Conservation (phyloP, 2,329 filamentous ascomycete genomes). For the Microsporum audouinii region DNA sequence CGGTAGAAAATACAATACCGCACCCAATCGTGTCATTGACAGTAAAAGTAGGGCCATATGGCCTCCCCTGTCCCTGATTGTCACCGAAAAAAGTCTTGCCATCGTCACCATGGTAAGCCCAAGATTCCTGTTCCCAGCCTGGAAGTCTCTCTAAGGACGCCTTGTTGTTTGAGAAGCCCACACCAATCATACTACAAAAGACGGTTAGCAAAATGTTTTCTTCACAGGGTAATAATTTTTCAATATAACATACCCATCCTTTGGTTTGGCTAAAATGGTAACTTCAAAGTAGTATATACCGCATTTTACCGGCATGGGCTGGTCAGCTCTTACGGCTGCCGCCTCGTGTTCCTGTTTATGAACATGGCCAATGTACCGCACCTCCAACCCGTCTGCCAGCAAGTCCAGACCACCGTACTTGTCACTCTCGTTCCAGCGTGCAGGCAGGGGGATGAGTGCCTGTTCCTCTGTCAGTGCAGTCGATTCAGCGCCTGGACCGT, state of each 20-base stretch:
- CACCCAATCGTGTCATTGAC: slow-evolving; percentile 52
- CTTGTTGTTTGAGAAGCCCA: slow-evolving; percentile 51
- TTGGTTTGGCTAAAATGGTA: slow-evolving; percentile 53
- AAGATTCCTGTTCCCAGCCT: slow-evolving; percentile 55
- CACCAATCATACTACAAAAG: slow-evolving; percentile 33
- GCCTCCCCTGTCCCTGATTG: slow-evolving; percentile 42
- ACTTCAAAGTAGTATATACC: slow-evolving; percentile 92
- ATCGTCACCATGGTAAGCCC: slow-evolving; percentile 57
- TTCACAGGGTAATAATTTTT: not conserved
- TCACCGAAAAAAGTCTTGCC: slow-evolving; percentile 52
- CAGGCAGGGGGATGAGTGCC: slow-evolving; percentile 58
- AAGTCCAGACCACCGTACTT: slow-evolving; percentile 65
- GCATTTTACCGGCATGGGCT: slow-evolving; percentile 76
- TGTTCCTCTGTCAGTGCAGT: slow-evolving; percentile 49
- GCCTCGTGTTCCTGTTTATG: slow-evolving; percentile 61
- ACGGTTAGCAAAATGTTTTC: slow-evolving; percentile 6
- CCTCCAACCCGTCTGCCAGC: slow-evolving; percentile 58
- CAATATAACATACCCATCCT: slow-evolving; percentile 48
- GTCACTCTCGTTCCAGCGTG: slow-evolving; percentile 70
- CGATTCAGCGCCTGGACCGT: slow-evolving; percentile 17
- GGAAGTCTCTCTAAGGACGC: slow-evolving; percentile 50
- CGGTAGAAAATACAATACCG: slow-evolving; percentile 52
- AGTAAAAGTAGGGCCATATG: slow-evolving; percentile 50
- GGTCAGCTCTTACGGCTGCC: slow-evolving; percentile 68
- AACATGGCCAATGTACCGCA: slow-evolving; percentile 47